Conservation (phyloP, 2,329 filamentous ascomycete genomes). For the Penicillium sp. region DNA sequence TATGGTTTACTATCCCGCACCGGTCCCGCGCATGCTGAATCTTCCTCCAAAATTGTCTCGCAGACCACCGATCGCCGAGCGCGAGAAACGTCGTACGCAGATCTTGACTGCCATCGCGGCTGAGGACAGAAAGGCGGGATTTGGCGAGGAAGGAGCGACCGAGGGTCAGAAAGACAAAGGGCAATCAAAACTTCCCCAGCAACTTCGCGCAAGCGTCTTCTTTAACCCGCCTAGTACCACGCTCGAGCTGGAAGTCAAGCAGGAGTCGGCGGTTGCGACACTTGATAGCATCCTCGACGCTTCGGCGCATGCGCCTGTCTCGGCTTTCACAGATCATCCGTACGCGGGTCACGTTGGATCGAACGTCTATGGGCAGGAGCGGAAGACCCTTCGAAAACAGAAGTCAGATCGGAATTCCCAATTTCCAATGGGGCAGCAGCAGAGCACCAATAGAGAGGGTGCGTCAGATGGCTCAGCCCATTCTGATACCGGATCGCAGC, state of each 20-base stretch:
- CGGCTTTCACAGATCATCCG: constrained; percentile 85
- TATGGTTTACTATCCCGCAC: constrained; percentile 95
- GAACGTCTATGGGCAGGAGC: constrained; percentile 66
- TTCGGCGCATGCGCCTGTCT: constrained; percentile 81
- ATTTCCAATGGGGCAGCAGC: constrained; percentile 25
- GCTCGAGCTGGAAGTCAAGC: constrained; percentile 59
- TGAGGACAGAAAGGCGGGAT: constrained; percentile 54
- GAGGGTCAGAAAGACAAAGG: constrained; percentile 24
- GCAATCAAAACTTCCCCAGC: constrained; percentile 67
- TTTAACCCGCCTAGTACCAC: constrained; percentile 69
- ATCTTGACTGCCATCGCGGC: constrained; percentile 64
- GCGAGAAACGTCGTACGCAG: constrained; percentile 72
- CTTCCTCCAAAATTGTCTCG: constrained; percentile 84
- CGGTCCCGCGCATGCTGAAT: constrained; percentile 90
- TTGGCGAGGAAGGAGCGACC: constrained; percentile 40
- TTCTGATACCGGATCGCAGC: background rate
- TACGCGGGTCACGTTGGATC: constrained; percentile 73
- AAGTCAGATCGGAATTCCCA: constrained; percentile 34
- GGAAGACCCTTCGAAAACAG: constrained; percentile 29
- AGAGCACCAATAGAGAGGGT: constrained; percentile 6
- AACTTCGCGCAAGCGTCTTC: constrained; percentile 85
- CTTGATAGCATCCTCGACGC: constrained; percentile 91
- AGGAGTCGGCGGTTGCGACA: constrained; percentile 82
- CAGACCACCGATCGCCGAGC: constrained; percentile 58
- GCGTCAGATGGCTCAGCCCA: background rate